These are phyloP conservation scores for Neofusicoccum sp. DNA, from an alignment of 2,329 filamentous ascomycete genomes.

Conservation along the genomic window DNA sequence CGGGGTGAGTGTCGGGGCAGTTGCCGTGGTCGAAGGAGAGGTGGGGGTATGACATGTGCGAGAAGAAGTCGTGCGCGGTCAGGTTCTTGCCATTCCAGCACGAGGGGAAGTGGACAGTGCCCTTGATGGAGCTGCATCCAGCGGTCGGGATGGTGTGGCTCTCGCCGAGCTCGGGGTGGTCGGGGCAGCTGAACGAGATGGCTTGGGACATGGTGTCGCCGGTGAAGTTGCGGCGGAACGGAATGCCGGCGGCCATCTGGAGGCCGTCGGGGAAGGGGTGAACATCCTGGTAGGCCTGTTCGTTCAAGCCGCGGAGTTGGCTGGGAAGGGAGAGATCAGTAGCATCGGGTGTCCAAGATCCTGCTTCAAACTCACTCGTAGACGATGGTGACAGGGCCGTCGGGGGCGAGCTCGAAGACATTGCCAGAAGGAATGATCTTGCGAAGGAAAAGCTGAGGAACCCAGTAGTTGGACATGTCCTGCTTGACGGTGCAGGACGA, in stretches of 20 bases:
- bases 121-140: constrained; percentile 63
- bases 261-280: constrained; percentile 71
- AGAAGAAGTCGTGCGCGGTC: background rate
- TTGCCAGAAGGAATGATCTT: constrained; percentile 24
- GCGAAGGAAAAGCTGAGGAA: constrained; percentile 34
- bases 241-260: constrained; percentile 70
- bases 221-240: constrained; percentile 37
- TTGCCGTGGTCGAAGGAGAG: constrained; percentile 26
- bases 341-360: constrained; percentile 32
- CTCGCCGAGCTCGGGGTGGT: constrained; percentile 44
- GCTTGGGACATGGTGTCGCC: constrained; percentile 57
- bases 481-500: constrained; percentile 52
- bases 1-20: constrained; percentile 33
- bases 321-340: background rate
- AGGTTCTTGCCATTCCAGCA: constrained; percentile 25
- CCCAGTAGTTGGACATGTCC: constrained; percentile 55
- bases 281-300: constrained; percentile 58
- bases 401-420: background rate
- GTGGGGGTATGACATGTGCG: constrained; percentile 28
- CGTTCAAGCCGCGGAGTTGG: constrained; percentile 42
- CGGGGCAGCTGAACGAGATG: constrained; percentile 60
- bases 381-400: background rate
- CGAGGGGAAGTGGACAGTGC: constrained; percentile 71
- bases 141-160: constrained; percentile 65
- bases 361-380: background rate